Conservation (phyloP, 2,329 filamentous ascomycete genomes). For the Fusarium napiforme region DNA sequence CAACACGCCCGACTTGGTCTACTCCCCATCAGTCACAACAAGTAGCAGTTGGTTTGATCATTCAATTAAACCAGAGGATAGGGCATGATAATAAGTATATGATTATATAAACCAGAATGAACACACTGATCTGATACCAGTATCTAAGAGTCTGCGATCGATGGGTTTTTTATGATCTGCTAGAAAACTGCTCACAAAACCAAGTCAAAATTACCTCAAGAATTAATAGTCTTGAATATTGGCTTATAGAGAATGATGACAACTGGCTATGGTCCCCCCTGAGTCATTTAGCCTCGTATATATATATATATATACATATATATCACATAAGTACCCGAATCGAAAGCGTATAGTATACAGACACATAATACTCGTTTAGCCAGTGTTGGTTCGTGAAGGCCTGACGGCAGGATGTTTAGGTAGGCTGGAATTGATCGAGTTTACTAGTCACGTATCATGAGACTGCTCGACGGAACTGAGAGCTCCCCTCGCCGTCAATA, state of each 20-base stretch:
- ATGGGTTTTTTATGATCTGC: background rate
- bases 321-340: background rate
- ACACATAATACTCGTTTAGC: background rate
- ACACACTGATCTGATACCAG: background rate
- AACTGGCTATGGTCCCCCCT: background rate
- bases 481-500: slow-evolving; percentile 29
- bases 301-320: background rate
- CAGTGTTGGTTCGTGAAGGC: background rate
- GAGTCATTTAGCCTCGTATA: background rate
- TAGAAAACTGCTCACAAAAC: background rate
- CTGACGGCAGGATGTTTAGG: background rate
- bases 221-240: background rate
- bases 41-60: background rate
- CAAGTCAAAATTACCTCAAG: no score
- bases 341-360: background rate
- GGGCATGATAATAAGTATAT: background rate
- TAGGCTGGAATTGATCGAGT: background rate
- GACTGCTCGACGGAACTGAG: slow-evolving; percentile 13
- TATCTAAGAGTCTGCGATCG: background rate
- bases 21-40: background rate
- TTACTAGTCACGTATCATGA: background rate
- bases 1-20: background rate
- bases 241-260: background rate
- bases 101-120: background rate
- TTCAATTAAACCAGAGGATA: background rate